These are phyloP conservation scores for Sinapis alba DNA, from an alignment of 441 rosid species.

Conservation along the genomic window DNA sequence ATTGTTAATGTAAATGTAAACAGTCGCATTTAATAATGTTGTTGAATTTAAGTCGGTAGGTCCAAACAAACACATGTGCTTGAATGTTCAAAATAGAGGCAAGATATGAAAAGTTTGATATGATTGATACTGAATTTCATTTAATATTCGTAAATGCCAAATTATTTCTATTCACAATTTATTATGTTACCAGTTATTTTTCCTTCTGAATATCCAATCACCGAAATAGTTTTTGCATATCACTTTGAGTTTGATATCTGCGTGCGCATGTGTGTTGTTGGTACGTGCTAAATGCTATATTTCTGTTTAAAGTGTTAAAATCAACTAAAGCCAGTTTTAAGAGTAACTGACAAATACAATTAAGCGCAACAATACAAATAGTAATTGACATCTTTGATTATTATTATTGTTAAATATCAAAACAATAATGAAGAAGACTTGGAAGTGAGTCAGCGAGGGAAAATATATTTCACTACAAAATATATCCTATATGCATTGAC, in stretches of 20 bases:
- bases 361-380: neutral
- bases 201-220: neutral
- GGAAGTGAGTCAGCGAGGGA: slow-evolving; percentile 1
- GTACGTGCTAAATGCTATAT: neutral
- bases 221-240: neutral
- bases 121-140: slow-evolving; percentile 32
- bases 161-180: slow-evolving; percentile 6
- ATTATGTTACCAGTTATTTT: neutral
- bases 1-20: slow-evolving; percentile 15
- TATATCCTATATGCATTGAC: slow-evolving; percentile 9
- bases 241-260: neutral
- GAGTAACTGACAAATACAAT: neutral
- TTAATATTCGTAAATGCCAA: slow-evolving; percentile 20
- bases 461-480: neutral
- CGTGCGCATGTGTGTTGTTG: neutral
- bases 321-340: neutral
- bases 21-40: slow-evolving; percentile 12
- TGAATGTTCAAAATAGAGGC: slow-evolving; percentile 15
- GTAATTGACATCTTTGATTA: neutral
- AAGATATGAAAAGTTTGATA: slow-evolving; percentile 33
- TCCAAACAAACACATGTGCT: slow-evolving; percentile 38
- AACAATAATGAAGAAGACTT: slow-evolving; percentile 1
- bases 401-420: slow-evolving; percentile 1
- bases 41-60: slow-evolving; percentile 29
- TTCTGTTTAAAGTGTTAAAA: neutral